A percentile compares a stretch with the other conserved stretches of the same genome.
These are phyloP conservation scores for Alternaria rosae DNA, from an alignment of 2,329 filamentous ascomycete genomes.

Conservation along the genomic window DNA sequence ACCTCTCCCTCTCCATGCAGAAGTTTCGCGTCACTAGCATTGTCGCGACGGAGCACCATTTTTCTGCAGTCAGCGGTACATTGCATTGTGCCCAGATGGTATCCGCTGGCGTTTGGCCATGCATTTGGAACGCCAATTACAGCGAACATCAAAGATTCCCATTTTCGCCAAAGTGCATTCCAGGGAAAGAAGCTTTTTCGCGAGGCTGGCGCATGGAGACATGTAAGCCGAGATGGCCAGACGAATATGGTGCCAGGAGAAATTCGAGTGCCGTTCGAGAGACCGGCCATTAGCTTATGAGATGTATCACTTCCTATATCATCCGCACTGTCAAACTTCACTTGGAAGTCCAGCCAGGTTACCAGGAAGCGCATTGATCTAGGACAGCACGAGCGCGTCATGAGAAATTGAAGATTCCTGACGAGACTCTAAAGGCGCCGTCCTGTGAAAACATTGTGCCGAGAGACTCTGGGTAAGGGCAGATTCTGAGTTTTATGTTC, in stretches of 20 bases:
- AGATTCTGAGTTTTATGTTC: slow-evolving; percentile 28
- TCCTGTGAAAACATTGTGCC: slow-evolving; percentile 70
- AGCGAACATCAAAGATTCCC: not conserved
- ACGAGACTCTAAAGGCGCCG: slow-evolving; percentile 99
- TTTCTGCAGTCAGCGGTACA: not conserved
- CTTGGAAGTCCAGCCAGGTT: slow-evolving; percentile 58
- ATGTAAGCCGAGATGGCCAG: not conserved
- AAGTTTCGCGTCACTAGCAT: not conserved
- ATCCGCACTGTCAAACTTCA: slow-evolving; percentile 52
- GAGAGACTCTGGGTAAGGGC: slow-evolving; percentile 1
- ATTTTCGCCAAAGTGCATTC: not conserved
- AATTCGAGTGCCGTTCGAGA: not conserved
- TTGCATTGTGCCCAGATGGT: no score
- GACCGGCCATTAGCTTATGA: not conserved
- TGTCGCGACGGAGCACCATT: no score
- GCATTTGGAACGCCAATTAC: not conserved
- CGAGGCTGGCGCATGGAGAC: not conserved
- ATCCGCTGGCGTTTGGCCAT: not conserved
- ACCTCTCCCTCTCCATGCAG: not conserved
- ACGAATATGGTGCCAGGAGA: not conserved
- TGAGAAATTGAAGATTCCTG: slow-evolving; percentile 90
- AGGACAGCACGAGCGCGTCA: slow-evolving; percentile 99
- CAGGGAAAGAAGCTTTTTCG: not conserved
- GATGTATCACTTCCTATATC: slow-evolving; percentile 53
- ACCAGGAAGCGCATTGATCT: slow-evolving; percentile 72